Evolutionary conservation across 768 basidiomycete genomes (phyloP).

Genomic region (Agrocybe pediades): DNA sequence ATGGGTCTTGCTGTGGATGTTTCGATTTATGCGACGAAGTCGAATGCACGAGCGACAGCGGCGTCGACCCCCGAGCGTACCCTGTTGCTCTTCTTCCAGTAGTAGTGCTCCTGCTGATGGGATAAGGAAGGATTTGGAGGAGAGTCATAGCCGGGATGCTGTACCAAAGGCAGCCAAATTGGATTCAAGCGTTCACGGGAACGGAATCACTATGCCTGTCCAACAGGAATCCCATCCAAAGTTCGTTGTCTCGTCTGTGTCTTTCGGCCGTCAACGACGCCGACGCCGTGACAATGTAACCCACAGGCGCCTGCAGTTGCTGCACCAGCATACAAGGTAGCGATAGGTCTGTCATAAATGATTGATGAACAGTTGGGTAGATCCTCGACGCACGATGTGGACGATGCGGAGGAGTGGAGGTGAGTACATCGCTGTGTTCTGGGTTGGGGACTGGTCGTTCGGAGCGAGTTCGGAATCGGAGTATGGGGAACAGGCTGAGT

Average conservation of each 20-base stretch:
- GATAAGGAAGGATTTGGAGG: slow-evolving; percentile 8
- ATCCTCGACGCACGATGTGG: slow-evolving; percentile 58
- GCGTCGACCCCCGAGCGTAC: slow-evolving; percentile 31
- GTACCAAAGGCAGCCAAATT: slow-evolving; percentile 89
- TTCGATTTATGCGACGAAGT: slow-evolving; percentile 11
- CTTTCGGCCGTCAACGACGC: slow-evolving; percentile 70
- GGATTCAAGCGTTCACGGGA: slow-evolving; percentile 76
- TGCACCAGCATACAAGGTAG: slow-evolving; percentile 61
- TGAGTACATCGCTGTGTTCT: slow-evolving; percentile 14
- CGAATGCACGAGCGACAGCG: slow-evolving; percentile 28
- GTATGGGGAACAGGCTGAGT: slow-evolving; percentile 48
- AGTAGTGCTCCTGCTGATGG: slow-evolving; percentile 17
- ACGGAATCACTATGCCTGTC: slow-evolving; percentile 88
- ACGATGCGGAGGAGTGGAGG: slow-evolving; percentile 51
- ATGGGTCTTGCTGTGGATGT: slow-evolving; percentile 33
- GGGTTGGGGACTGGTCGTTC: slow-evolving; percentile 50
- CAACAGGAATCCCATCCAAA: slow-evolving; percentile 83
- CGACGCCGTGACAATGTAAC: slow-evolving; percentile 25
- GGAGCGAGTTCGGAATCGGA: slow-evolving; percentile 55
- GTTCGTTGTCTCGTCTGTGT: slow-evolving; percentile 73
- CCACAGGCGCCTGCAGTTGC: slow-evolving; percentile 30
- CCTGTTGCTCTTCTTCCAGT: neutral
- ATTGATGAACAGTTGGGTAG: slow-evolving; percentile 73
- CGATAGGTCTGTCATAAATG: slow-evolving; percentile 71
- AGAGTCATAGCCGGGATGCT: slow-evolving; percentile 75